Conservation (phyloP, 768 basidiomycete genomes). For the Tylopilus rubrobrunneus region DNA sequence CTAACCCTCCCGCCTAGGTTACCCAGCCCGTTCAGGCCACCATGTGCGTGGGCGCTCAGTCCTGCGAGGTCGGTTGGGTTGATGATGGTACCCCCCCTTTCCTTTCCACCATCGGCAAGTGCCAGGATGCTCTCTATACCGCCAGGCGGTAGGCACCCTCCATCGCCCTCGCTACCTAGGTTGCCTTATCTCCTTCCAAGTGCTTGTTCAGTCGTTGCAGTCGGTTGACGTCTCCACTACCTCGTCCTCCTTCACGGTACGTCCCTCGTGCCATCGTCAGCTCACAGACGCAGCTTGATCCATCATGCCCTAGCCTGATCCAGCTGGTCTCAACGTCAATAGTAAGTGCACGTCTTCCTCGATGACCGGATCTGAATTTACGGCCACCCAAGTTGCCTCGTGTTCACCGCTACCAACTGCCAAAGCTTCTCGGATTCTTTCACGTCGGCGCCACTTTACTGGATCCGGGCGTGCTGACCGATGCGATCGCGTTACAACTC, state of each 20-base stretch:
- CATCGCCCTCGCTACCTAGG: no score
- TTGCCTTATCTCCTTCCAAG: no score
- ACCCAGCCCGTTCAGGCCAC: slow-evolving; percentile 41
- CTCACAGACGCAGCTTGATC: neutral
- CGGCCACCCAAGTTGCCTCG: slow-evolving; percentile 48
- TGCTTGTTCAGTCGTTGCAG: no score
- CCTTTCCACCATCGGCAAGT: slow-evolving; percentile 28
- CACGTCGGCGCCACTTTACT: neutral
- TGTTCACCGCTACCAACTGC: slow-evolving; percentile 41
- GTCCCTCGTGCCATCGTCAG: no score
- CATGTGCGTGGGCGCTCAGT: slow-evolving; percentile 49
- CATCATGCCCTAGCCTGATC: slow-evolving; percentile 41
- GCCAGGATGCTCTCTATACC: slow-evolving; percentile 54
- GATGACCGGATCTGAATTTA: no score
- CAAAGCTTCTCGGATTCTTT: no score
- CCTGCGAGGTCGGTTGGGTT: slow-evolving; percentile 32
- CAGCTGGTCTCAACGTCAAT: slow-evolving; percentile 54
- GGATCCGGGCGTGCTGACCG: neutral
- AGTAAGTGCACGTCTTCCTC: slow-evolving; percentile 39
- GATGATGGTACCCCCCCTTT: no score
- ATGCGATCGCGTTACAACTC: slow-evolving; percentile 36
- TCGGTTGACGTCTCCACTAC: no score
- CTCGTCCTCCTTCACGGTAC: no score
- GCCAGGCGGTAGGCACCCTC: slow-evolving; percentile 22
- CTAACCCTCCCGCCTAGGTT: slow-evolving; percentile 33